These are phyloP conservation scores for Aureobasidium leucospermi DNA, from an alignment of 2,329 filamentous ascomycete species.

Conservation along the genomic window DNA sequence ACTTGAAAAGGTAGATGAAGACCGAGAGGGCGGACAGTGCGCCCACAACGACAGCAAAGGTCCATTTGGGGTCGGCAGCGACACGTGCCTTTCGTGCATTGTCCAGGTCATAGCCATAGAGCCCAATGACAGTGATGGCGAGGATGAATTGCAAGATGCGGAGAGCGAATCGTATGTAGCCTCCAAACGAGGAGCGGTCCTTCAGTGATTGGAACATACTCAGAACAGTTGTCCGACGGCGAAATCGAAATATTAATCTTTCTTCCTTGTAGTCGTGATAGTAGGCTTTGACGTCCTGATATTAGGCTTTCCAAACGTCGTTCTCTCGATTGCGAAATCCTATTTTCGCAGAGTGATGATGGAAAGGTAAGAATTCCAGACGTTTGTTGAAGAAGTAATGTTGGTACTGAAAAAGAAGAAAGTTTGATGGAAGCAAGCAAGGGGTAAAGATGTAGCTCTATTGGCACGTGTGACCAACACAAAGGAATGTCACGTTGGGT, in stretches of 20 bases:
- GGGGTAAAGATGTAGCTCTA: background rate
- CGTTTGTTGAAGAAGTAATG: no score
- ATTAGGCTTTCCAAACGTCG: no score
- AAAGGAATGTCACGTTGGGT: background rate
- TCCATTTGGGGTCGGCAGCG: conserved; percentile 62
- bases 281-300: no score
- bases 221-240: no score
- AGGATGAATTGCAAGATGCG: conserved; percentile 72
- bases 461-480: background rate
- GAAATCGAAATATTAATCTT: no score
- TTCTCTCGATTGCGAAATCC: no score
- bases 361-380: no score
- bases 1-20: conserved; percentile 53
- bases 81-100: conserved; percentile 43
- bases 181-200: background rate
- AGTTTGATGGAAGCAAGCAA: background rate
- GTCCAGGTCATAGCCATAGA: conserved; percentile 66
- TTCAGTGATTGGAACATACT: conserved; percentile 3
- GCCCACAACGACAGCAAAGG: conserved; percentile 68
- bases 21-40: conserved; percentile 57
- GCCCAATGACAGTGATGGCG: conserved; percentile 66
- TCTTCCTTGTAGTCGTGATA: no score
- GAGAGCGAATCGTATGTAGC: conserved; percentile 48
- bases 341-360: no score
- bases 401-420: no score